Evolutionary conservation across 352 stramenopile species (phyloP).

Genomic region (Thalassiosira livingstoniorum): DNA sequence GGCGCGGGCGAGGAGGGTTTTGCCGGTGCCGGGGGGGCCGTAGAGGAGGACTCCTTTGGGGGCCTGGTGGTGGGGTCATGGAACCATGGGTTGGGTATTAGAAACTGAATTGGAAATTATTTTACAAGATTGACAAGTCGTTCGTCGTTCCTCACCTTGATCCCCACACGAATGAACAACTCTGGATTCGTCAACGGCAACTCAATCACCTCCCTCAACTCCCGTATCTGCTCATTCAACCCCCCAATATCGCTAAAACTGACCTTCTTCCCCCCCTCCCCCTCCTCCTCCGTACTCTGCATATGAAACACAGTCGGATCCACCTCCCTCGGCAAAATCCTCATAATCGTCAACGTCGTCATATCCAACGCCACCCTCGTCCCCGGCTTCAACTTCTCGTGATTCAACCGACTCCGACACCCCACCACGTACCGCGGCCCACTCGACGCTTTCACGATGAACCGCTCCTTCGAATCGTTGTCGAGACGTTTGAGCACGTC

Average conservation of each 20-base stretch:
- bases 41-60: constrained; percentile 98
- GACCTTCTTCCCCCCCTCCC: constrained; percentile 86
- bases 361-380: constrained; percentile 98
- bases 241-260: constrained; percentile 98
- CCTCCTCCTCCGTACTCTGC: constrained; percentile 96
- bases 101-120: too few relatives aligned
- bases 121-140: constrained; percentile 14
- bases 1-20: constrained; percentile 97
- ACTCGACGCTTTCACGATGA: constrained; percentile 99
- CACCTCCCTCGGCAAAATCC: constrained; percentile 96
- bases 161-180: constrained; percentile 97
- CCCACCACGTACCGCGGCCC: constrained; percentile 99
- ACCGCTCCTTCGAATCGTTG: constrained; percentile 96
- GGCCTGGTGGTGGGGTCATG: too few relatives aligned
- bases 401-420: constrained; percentile 91
- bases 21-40: constrained; percentile 98
- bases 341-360: constrained; percentile 99
- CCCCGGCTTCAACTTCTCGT: constrained; percentile 94
- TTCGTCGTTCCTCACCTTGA: constrained; percentile 88
- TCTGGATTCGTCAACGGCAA: constrained; percentile 99
- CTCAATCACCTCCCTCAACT: constrained; percentile 94
- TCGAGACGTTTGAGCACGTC: constrained; percentile 98
- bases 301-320: constrained; percentile 99
- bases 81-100: too few relatives aligned
- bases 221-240: constrained; percentile 98